Conservation (phyloP, 768 basidiomycete species). For the Mycena kentingensis region DNA sequence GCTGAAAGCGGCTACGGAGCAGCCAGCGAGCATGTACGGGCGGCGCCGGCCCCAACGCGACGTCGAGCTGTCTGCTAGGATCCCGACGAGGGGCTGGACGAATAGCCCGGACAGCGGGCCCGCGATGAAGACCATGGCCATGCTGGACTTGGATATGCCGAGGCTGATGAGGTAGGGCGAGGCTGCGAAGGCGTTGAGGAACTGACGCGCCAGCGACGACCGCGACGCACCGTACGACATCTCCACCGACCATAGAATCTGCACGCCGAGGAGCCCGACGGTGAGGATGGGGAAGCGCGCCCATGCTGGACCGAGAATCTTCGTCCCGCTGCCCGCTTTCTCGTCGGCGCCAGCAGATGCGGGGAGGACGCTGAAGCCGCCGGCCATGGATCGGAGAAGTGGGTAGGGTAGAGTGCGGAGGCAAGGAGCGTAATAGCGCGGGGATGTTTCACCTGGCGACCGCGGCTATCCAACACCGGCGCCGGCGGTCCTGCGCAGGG, state of each 20-base stretch:
- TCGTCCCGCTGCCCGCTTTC: constrained; percentile 58
- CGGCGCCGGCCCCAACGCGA: constrained; percentile 83
- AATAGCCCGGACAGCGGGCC: constrained; percentile 89
- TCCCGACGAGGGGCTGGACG: constrained; percentile 88
- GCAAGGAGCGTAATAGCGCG: no score
- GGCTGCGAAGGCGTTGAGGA: constrained; percentile 35
- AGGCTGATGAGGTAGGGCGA: constrained; percentile 89
- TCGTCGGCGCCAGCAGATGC: no score
- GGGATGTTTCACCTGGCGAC: no score
- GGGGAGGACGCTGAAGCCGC: no score
- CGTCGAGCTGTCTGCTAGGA: constrained; percentile 82
- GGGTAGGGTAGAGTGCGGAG: no score
- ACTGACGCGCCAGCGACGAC: neutral
- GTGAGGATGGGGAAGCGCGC: constrained; percentile 70
- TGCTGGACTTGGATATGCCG: constrained; percentile 81
- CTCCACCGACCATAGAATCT: constrained; percentile 92
- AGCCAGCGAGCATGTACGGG: constrained; percentile 80
- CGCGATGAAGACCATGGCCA: constrained; percentile 91
- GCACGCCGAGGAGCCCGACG: constrained; percentile 78
- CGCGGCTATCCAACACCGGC: no score
- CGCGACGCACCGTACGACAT: constrained; percentile 77
- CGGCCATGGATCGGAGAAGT: no score
- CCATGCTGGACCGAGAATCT: constrained; percentile 70
- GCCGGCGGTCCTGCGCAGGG: no score
- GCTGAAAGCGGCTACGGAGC: constrained; percentile 63